Base-by-base conservation (phyloP, 108 stramenopile species). In the Hondaea fermentalgiana region DNA sequence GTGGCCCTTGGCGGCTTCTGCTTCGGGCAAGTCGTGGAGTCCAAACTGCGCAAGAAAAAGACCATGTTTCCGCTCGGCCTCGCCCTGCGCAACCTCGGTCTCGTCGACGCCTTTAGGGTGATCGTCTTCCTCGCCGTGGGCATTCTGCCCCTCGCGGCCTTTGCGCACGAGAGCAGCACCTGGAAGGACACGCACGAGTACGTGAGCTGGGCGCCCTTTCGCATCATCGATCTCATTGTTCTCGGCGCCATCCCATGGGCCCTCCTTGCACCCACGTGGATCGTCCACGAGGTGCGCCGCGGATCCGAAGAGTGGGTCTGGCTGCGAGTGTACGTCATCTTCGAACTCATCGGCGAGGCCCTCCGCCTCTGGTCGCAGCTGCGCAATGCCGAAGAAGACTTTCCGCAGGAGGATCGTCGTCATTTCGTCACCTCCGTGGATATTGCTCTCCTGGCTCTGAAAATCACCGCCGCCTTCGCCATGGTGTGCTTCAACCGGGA, bases 401-500 rank as follows among this genome's bases (percentile, higher is more conserved):
- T 21, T 53, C 49, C 45, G 6, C 16, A 83, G 25, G 51, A 83
- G 14, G 51, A 53, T 45, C 51, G 45, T 12, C 76, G 76, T 23
- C n/a, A 83, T 8, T 83, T 83, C 3, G 76, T 83, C 3, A 45
- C 23, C 23, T 47, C 51, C 76, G 19, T 28, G 12, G 51, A 4
- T 45, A 53, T 47, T 1, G 6, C 51, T 55, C 76, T 53, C 19
- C 51, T 83, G 19, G 19, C 51, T 0, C 76, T 83, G 43, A 83
- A 83, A 45, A 53, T 83, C 23, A 16, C 23, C 49, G 4, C 76
- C 10, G 45, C 51, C 51, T 83, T 83, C 23, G n/a, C 51, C 76
- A 83, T 83, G 76, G 76, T 83, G 6, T 83, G 76, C 51, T 83
- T 83, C 23, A 83, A 83, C 76, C 76, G 76, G 43, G 51, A 83